Base-by-base conservation (phyloP, 2,329 filamentous ascomycete species). In the Penicillium decumbens region DNA sequence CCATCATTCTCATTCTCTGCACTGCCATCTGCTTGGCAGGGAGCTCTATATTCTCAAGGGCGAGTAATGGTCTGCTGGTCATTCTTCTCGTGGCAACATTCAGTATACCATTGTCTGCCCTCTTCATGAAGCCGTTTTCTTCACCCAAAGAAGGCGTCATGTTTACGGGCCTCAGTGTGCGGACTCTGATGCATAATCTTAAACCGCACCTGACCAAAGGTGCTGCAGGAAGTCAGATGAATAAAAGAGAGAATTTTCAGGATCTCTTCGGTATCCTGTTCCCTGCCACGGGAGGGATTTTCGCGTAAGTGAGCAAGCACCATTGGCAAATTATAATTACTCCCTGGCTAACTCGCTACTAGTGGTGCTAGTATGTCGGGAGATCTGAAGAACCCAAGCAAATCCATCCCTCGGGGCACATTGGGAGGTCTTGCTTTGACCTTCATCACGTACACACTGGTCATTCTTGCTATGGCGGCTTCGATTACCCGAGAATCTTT, bases 361-460 rank as follows among this genome's bases (percentile, higher is more conserved):
- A 79, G 76, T 40, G 90, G 90, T 15, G 89, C 89, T 6, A 92
- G 88, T 59, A 95, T 95, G 89, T 95, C 89, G 6, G 89, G 89
- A 15, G 89, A 95, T 65, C 70, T 95, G 43, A 86, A 81, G 54
- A 85, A 89, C 55, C 89, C 89, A 0, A 92, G 88, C 75, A 88
- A 84, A 66, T 82, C 88, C 1, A 95, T 95, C 45, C 89, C 89
- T 0, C 85, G 82, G 54, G 89, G 89, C n/a, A 95, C 89, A 0
- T 72, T 95, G 1, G 87, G 83, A 71, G 88, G 88, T 2, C 81
- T 92, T 65, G 72, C 81, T 9, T 79, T 89, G 23, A 95, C 89
- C 0, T 88, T 95, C 58, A 65, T 86, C 47, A 77, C 85, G 5
- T 95, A 95, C 65, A 73, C 87, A 6, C 60, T 89, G 24, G 88